Conservation (phyloP, 129 eudicot genomes). For the Glebionis coronaria region DNA sequence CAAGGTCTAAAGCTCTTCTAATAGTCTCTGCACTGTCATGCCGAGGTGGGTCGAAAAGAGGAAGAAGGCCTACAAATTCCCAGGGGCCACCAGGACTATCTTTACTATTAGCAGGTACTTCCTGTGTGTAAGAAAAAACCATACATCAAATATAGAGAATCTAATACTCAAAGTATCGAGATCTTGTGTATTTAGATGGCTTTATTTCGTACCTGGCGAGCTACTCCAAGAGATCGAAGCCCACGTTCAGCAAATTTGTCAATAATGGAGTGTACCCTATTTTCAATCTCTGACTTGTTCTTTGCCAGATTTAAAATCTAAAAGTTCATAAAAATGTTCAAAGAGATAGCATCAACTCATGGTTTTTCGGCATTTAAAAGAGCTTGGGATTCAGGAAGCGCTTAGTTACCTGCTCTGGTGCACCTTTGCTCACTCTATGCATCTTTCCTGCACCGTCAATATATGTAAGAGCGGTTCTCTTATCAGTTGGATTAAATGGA, state of each 20-base stretch:
- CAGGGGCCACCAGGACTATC: constrained; percentile 57
- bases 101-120: constrained; percentile 46
- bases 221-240: constrained; percentile 54
- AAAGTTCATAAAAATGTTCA: constrained; percentile 5
- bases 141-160: background rate
- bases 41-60: constrained; percentile 58
- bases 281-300: constrained; percentile 43
- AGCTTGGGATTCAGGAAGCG: background rate
- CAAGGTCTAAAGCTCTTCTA: constrained; percentile 47
- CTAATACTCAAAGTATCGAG: background rate
- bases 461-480: constrained; percentile 51
- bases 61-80: constrained; percentile 51
- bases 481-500: constrained; percentile 54
- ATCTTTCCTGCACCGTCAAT: constrained; percentile 47
- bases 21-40: constrained; percentile 59
- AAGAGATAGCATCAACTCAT: background rate
- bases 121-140: constrained; percentile 21
- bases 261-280: constrained; percentile 44
- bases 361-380: background rate
- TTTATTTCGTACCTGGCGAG: constrained; percentile 37
- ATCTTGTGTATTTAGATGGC: background rate
- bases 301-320: constrained; percentile 43
- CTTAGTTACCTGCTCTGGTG: constrained; percentile 53
- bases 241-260: constrained; percentile 63
- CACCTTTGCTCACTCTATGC: constrained; percentile 67